Percentiles rank a stretch among this genome's conserved stretches.
These are phyloP conservation scores for Fraxinus baroniana DNA, from an alignment of 305 asterid genomes.

Conservation along the genomic window DNA sequence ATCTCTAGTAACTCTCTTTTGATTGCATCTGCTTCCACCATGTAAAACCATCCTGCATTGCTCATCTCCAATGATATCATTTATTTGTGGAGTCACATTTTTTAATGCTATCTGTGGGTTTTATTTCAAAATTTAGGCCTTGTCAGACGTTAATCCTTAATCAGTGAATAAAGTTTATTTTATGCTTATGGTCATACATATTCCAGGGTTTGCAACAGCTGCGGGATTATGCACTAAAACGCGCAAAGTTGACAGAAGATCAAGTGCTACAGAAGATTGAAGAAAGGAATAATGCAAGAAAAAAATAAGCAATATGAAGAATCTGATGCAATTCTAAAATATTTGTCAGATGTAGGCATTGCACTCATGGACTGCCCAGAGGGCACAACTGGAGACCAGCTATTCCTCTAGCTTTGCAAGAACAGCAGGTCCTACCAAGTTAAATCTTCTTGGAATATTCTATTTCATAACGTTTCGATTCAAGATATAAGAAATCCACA, in stretches of 20 bases:
- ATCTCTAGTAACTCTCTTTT: not conserved
- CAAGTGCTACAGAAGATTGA: conserved; percentile 60
- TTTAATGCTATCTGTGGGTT: not conserved
- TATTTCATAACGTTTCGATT: not conserved
- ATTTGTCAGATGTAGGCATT: conserved; percentile 74
- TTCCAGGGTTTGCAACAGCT: conserved; percentile 68
- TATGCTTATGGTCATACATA: conserved; percentile 2
- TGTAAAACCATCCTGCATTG: not conserved
- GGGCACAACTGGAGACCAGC: conserved; percentile 98
- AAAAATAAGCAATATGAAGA: conserved; percentile 72
- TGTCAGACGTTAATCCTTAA: not conserved
- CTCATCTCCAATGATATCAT: not conserved
- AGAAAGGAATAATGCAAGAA: conserved; percentile 64
- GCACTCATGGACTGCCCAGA: conserved; percentile 90
- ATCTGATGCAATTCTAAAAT: conserved; percentile 71
- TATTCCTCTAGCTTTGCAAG: conserved; percentile 76
- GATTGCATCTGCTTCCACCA: not conserved
- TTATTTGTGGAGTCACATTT: not conserved
- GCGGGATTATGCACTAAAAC: conserved; percentile 66
- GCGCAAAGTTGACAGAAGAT: conserved; percentile 71
- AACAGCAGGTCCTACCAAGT: conserved; percentile 35
- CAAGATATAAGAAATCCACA: not conserved
- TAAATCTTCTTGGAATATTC: conserved; percentile 22
- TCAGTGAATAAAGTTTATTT: not conserved
- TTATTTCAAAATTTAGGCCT: not conserved